Evolutionary conservation across 148 eudicot genomes (phyloP).

Genomic region (Dianthus caryophyllus): DNA sequence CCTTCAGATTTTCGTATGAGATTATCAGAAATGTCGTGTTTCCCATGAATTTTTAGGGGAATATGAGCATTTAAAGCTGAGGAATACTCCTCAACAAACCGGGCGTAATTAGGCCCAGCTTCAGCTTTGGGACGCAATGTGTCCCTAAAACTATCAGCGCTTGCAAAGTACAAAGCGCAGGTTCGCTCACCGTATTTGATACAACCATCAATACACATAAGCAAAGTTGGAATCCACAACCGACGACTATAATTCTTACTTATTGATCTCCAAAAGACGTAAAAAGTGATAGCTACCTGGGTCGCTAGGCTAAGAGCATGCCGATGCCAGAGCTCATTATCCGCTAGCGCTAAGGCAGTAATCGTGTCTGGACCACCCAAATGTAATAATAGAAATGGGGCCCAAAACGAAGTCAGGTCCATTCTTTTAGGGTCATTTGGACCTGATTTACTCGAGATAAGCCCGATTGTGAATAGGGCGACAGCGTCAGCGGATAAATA

Average conservation of each 20-base stretch:
- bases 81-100: constrained; percentile 8
- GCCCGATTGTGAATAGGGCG: constrained; percentile 7
- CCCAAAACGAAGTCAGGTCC: background rate
- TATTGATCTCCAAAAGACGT: background rate
- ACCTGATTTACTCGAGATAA: background rate
- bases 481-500: constrained; percentile 15
- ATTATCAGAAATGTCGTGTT: background rate
- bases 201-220: constrained; percentile 14
- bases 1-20: too few relatives aligned
- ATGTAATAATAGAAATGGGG: constrained; percentile 13
- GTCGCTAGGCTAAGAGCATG: constrained; percentile 9
- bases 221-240: background rate
- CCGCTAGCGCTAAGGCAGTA: constrained; percentile 13
- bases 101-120: background rate
- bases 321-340: constrained; percentile 17
- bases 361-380: constrained; percentile 20
- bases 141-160: constrained; percentile 2
- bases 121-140: background rate
- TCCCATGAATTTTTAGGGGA: background rate
- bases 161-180: constrained; percentile 14
- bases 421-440: background rate
- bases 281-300: background rate
- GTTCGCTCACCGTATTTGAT: constrained; percentile 15
- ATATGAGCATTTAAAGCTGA: constrained; percentile 8
- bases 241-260: background rate